Base-by-base conservation (phyloP, 1,139 yeast genomes). In the Scheffersomyces segobiensis region DNA sequence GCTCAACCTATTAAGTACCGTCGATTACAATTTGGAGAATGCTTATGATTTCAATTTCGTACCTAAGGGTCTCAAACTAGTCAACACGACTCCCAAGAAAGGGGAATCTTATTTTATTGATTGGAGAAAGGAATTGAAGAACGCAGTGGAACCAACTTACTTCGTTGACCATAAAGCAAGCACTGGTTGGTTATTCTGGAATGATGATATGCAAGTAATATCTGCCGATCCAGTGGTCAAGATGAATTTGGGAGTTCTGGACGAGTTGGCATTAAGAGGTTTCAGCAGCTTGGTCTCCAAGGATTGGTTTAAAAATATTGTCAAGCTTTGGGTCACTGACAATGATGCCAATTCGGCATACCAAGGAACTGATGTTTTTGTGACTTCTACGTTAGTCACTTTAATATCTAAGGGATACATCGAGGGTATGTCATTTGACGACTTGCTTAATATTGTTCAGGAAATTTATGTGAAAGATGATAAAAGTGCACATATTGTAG, bases 141-240 rank as follows among this genome's bases (percentile, higher is more conserved):
- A 85, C 63, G 70, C 77, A 20, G 74, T 74, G 0, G 62, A 74
- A 46, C 88, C 92, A 0, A 67, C 68, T 1, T 89, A 77, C 66
- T 89, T 74, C 63, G 76, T 88, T 61, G 95, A 89, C 66, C 79
- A 80, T 46, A 83, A 81, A 57, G 76, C 83, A 2, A 80, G 77
- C 67, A 74, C 77, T 14, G 97, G 98, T 0, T 91, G 96, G 88
- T 73, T 91, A 19, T 88, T 89, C 55, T 92, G 98, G 97, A 91
- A 88, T 19, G 74, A 83, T 12, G 62, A 74, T 0, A 70, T 91
- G 73, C 69, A 73, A 46, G 96, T 84, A 1, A 77, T 84, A 14
- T 72, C 75, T 20, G 69, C 71, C 2, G 67, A 69, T 7, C 71
- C 74, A 1, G 60, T 62, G 7, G 61, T 62, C 42, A 55, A 63